Conservation (phyloP, 225 moss, liverwort and hornwort species). For the Anthoceros angustus region DNA sequence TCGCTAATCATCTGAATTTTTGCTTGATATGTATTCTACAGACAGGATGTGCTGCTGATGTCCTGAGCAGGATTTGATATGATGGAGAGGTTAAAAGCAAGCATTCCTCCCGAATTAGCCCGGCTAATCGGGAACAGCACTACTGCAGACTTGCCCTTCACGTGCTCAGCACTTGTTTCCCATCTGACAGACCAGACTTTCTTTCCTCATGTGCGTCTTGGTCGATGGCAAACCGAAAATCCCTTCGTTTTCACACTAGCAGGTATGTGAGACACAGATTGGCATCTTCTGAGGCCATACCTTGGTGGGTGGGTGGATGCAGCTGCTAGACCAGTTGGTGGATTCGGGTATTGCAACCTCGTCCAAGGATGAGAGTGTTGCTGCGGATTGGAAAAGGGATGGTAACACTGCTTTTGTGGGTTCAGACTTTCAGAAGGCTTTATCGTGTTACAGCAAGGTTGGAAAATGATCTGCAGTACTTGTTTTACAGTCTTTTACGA, state of each 20-base stretch:
- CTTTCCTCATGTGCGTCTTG: not conserved
- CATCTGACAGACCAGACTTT: not conserved
- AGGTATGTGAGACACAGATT: too few relatives aligned
- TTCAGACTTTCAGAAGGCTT: not conserved
- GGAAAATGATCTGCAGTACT: not conserved
- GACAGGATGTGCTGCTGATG: not conserved
- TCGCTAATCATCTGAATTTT: too few relatives aligned
- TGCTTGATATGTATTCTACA: too few relatives aligned
- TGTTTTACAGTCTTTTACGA: not conserved
- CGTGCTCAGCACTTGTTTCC: not conserved
- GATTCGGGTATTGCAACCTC: not conserved
- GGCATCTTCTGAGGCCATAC: not conserved
- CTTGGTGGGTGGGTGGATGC: not conserved
- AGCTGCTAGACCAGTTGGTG: not conserved
- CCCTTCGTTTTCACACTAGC: too few relatives aligned
- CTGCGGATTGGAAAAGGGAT: not conserved
- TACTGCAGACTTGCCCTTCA: not conserved
- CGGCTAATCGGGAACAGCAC: not conserved
- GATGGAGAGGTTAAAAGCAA: not conserved
- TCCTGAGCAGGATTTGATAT: not conserved
- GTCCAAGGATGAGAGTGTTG: not conserved
- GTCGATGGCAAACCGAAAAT: too few relatives aligned
- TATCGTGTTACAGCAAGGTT: conserved; percentile 1
- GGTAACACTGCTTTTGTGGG: not conserved
- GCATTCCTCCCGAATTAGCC: not conserved